Evolutionary conservation across 805 yeast species (phyloP), one percentile per base, ranked within the genome.

Genomic region (Cyberlindnera maclurae): DNA sequence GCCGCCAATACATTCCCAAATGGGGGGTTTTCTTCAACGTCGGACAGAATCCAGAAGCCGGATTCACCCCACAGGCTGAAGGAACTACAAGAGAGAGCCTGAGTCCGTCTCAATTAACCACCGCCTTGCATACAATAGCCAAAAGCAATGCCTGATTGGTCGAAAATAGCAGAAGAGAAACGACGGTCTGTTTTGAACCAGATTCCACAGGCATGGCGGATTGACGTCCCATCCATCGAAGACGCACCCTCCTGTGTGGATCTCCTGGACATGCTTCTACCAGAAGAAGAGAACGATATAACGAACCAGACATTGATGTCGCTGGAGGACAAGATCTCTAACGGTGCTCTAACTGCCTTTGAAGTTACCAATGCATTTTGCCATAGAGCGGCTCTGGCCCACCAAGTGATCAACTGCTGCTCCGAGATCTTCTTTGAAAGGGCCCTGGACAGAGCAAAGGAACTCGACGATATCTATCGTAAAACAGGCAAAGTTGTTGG

Each of bases 311-410:
- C 39, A 10, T 26, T 39, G 12, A 31, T 42, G n/a, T 30, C 36
- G 22, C 26, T 43, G 33, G 15, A 20, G 12, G 31, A 31, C 7
- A 34, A 22, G 16, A 34, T 43, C 17, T n/a, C n/a, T 8, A 5
- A 15, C 9, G 36, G 34, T 36, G 26, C 18, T 12, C 32, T 40
- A 24, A 37, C 37, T 12, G 38, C 46, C 5, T 27, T 34, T n/a
- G 42, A 43, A 20, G 34, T 43, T 27, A 33, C 37, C 13, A 31
- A 13, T 12, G 43, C 82, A 1, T 77, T 70, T 54, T 67, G 75
- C 45, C 76, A 77, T 49, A 57, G 83, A 33, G 74, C 82, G 2
- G 67, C 76, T 3, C 50, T 75, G 11, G 77, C 77, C 1, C 80
- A 75, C 43, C 82, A 77, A 47, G 56, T 77, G 41, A 54, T 58